These are phyloP conservation scores for Podaxis sp. DNA, from an alignment of 768 basidiomycete genomes.

Conservation along the genomic window DNA sequence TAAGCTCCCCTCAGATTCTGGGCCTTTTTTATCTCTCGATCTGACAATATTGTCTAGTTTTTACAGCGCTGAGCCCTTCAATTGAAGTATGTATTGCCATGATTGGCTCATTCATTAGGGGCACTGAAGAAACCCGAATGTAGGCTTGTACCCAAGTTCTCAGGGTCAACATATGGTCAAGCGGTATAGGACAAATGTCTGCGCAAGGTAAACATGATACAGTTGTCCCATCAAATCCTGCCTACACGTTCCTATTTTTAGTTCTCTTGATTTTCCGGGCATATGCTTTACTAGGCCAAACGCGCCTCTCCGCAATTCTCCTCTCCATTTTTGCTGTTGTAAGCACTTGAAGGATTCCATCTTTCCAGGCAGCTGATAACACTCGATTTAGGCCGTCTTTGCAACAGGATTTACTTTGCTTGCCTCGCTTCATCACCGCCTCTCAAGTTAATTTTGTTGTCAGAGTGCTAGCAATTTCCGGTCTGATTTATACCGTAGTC, in stretches of 20 bases:
- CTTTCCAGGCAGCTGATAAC: neutral
- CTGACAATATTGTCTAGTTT: neutral
- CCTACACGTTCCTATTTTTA: neutral
- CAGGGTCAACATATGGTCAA: neutral
- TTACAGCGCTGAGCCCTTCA: neutral
- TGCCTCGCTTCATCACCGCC: neutral
- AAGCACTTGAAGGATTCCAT: neutral
- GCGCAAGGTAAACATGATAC: neutral
- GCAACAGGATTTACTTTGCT: neutral
- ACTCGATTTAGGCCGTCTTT: neutral
- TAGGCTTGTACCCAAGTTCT: neutral
- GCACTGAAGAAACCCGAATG: neutral
- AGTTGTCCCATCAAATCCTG: neutral
- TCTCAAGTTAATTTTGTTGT: neutral
- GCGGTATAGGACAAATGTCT: neutral
- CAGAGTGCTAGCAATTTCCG: neutral
- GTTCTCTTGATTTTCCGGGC: neutral
- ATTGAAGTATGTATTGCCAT: neutral
- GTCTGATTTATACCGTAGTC: neutral
- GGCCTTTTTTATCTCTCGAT: neutral
- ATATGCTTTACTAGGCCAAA: neutral
- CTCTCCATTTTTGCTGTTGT: neutral
- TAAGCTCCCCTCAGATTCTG: neutral
- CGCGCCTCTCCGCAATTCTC: neutral
- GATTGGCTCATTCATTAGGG: neutral